Base-by-base conservation (phyloP, 306 rosid genomes). In the Adenanthera pavonina region DNA sequence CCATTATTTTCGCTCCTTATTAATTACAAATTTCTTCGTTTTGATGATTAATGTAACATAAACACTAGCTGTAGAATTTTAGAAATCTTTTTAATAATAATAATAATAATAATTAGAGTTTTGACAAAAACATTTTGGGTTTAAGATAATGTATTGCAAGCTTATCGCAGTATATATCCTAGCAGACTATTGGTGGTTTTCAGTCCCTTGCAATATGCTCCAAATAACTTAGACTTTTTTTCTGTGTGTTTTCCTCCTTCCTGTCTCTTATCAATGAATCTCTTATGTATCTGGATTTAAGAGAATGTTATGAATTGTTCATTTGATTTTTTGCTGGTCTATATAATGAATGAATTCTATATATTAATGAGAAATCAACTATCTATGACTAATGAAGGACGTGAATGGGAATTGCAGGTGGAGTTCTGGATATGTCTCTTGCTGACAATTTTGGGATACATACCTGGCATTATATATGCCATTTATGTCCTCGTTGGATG, bases 401-500 rank as follows among this genome's bases (percentile, higher is more conserved):
- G 25, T 48, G 69, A 4, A 2, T 16, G 76, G 78, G n/a, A 25
- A 72, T 56, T 87, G 86, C 89, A 90, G 94, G 83, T 90, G 59
- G 94, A 90, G 81, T 90, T 92, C 83, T 90, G 94, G 94, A 89
- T 92, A 76, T 66, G 25, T 83, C 61, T 90, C 86, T 67, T 82
- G 84, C 84, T 92, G 70, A 92, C 94, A 9, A 0, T 92, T 4
- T 15, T 92, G 77, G 97, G 94, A 46, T 92, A 90, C 79, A 48
- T 92, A 74, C 97, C 97, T 0, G 97, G 97, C 72, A 92, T 92
- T 44, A 81, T 92, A 78, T 92, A 89, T 76, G 92, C 97, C 25
- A 72, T 92, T 75, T 92, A 77, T 78, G 90, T 90, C 51, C 79
- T 92, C 35, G 94, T 92, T 51, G 87, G 75, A 80, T 92, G 77